These are phyloP conservation scores for Sporothrix brasiliensis DNA, from an alignment of 2,329 filamentous ascomycete genomes.

Conservation along the genomic window DNA sequence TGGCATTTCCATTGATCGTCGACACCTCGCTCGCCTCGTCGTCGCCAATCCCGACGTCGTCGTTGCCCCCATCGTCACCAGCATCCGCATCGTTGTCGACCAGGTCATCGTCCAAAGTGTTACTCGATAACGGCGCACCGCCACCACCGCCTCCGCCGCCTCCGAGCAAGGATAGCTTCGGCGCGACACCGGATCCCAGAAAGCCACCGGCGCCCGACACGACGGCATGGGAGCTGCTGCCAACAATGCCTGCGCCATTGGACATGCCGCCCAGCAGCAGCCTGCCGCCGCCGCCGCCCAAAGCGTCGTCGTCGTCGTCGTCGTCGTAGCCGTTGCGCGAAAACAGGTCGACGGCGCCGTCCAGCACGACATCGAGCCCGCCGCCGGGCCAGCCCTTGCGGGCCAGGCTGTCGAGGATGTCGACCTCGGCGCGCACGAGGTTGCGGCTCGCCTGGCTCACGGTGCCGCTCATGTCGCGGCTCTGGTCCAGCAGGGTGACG, in stretches of 20 bases:
- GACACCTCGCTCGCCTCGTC: constrained; percentile 46
- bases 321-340: constrained; percentile 35
- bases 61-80: constrained; percentile 39
- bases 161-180: constrained; percentile 30
- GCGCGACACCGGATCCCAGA: constrained; percentile 24
- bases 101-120: neutral
- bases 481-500: constrained; percentile 62
- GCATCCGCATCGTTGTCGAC: constrained; percentile 42
- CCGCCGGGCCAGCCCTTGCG: constrained; percentile 70
- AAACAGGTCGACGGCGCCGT: constrained; percentile 62
- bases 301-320: constrained; percentile 31
- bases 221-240: constrained; percentile 35
- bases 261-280: constrained; percentile 13
- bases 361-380: constrained; percentile 66
- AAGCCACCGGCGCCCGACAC: constrained; percentile 41
- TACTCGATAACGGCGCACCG: constrained; percentile 33
- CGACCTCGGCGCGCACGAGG: constrained; percentile 68
- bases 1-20: constrained; percentile 31
- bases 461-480: constrained; percentile 64
- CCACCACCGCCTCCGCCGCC: constrained; percentile 43
- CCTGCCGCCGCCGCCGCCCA: constrained; percentile 16
- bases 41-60: constrained; percentile 40
- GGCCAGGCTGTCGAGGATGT: constrained; percentile 69
- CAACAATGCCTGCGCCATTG: constrained; percentile 30
- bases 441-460: constrained; percentile 68